Evolutionary conservation across 176 grass and related monocot species (phyloP).

Genomic region (Triticum aestivum): IWGSC_CS_RefSeq_v2.1 NC_057805.1:304678377-304678876

Average conservation of each 20-base stretch:
- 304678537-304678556: not conserved
- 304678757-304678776: not conserved
- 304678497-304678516: constrained; percentile 20
- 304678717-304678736: constrained; percentile 60
- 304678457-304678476: not conserved
- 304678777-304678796: not conserved
- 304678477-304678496: not conserved
- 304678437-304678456: not conserved
- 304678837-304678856: not conserved
- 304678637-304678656: not conserved
- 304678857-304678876: not conserved
- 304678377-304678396: not conserved
- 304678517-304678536: not conserved
- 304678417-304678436: not conserved
- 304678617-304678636: not conserved
- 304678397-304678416: not conserved
- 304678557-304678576: constrained; percentile 2
- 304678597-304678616: not conserved
- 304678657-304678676: constrained; percentile 12
- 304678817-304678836: constrained; percentile 8
- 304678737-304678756: constrained; percentile 29
- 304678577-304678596: not conserved
- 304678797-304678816: not conserved
- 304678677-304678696: constrained; percentile 26
- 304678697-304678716: constrained; percentile 7